Evolutionary conservation across 352 stramenopile species (phyloP).

Genomic region (Pythium rishiriense): DNA sequence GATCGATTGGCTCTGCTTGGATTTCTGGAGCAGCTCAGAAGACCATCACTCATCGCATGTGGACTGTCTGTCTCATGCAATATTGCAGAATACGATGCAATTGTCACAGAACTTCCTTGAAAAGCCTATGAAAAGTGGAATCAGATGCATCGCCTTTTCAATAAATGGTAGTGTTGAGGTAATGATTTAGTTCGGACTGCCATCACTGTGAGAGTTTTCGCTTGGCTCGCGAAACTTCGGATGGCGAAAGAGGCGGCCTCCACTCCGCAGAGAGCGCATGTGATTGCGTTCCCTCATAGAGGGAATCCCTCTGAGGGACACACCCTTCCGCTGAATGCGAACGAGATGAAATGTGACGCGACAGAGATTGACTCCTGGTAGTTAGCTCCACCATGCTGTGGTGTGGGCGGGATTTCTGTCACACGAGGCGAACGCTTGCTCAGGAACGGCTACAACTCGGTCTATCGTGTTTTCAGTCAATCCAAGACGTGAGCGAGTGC

Average conservation of each 20-base stretch:
- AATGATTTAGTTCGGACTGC: not conserved
- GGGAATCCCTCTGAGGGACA: too few species aligned
- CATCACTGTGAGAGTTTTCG: not conserved
- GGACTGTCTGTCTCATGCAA: slow-evolving; percentile 16
- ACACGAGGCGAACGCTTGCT: too few species aligned
- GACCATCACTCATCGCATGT: slow-evolving; percentile 17
- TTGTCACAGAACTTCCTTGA: not conserved
- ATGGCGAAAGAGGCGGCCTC: slow-evolving; percentile 1
- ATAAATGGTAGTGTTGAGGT: not conserved
- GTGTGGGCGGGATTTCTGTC: too few species aligned
- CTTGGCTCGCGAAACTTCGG: slow-evolving; percentile 16
- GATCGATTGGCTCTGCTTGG: slow-evolving; percentile 10
- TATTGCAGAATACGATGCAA: slow-evolving; percentile 18
- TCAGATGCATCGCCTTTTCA: slow-evolving; percentile 10
- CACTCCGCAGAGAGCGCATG: not conserved
- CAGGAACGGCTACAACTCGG: too few species aligned
- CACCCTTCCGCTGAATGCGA: slow-evolving; percentile 17
- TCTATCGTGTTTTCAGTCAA: too few species aligned
- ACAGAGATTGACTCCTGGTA: not conserved
- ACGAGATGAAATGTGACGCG: not conserved
- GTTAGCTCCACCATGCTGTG: too few species aligned
- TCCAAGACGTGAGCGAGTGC: too few species aligned
- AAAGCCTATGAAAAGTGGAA: too few species aligned
- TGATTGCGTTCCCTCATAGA: slow-evolving; percentile 4
- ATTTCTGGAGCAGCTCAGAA: slow-evolving; percentile 6